Evolutionary conservation across 2,329 filamentous ascomycete species (phyloP).

Genomic region (Pseudogymnoascus sp.): DNA sequence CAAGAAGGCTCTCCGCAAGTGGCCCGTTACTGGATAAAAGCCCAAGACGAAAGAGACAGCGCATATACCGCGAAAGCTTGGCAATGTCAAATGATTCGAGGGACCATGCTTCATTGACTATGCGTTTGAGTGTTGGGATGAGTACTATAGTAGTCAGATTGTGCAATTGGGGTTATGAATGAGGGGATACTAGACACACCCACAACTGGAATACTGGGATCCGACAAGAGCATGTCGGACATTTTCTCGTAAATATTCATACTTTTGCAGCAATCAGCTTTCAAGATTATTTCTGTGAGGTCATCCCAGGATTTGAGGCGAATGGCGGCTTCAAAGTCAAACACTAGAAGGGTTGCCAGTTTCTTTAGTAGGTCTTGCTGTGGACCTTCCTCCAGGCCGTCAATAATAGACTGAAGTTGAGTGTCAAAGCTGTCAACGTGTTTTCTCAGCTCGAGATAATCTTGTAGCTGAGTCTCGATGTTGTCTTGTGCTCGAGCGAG

Average conservation of each 20-base stretch:
- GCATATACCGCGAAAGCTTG: slow-evolving; percentile 67
- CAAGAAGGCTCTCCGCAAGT: slow-evolving; percentile 51
- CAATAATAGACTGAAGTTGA: slow-evolving; percentile 33
- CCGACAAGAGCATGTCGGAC: slow-evolving; percentile 52
- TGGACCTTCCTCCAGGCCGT: slow-evolving; percentile 35
- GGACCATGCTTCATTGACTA: slow-evolving; percentile 60
- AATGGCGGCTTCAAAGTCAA: slow-evolving; percentile 71
- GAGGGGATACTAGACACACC: slow-evolving; percentile 14
- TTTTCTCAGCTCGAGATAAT: slow-evolving; percentile 53
- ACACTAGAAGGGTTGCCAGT: slow-evolving; percentile 58
- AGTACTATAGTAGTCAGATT: slow-evolving; percentile 36
- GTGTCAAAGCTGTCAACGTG: slow-evolving; percentile 53
- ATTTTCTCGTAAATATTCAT: slow-evolving; percentile 50
- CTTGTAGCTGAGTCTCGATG: slow-evolving; percentile 43
- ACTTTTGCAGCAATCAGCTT: slow-evolving; percentile 37
- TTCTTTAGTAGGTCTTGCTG: slow-evolving; percentile 51
- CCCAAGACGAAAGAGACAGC: slow-evolving; percentile 65
- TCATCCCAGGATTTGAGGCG: slow-evolving; percentile 60
- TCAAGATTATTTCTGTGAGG: slow-evolving; percentile 51
- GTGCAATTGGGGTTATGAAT: slow-evolving; percentile 23
- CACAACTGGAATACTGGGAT: not conserved
- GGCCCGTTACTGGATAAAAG: slow-evolving; percentile 45
- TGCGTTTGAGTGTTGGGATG: slow-evolving; percentile 47
- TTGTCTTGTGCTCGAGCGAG: slow-evolving; percentile 45
- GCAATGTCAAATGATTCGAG: slow-evolving; percentile 46